Evolutionary conservation across 129 eudicot genomes (phyloP).

Genomic region (Artemisia tridentata): DNA sequence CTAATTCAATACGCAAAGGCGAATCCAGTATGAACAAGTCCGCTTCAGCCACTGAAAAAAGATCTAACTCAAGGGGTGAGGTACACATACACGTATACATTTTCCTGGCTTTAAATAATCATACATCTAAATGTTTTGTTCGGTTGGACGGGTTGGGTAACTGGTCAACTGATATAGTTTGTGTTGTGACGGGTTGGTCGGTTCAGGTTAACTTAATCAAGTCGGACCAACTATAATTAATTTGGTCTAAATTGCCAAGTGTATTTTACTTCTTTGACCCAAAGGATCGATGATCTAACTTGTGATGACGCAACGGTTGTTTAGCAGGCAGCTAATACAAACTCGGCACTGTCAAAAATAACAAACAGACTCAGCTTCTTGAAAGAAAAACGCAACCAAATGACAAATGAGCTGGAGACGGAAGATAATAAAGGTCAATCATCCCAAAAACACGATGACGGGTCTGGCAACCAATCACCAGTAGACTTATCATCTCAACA

Average conservation of each 20-base stretch:
- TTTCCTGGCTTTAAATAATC: neutral
- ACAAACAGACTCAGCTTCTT: slow-evolving; percentile 81
- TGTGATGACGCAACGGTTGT: neutral
- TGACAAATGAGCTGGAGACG: slow-evolving; percentile 58
- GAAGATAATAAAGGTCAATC: slow-evolving; percentile 48
- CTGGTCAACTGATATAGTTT: too few relatives aligned
- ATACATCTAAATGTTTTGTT: too few relatives aligned
- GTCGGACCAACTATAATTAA: neutral
- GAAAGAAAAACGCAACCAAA: slow-evolving; percentile 70
- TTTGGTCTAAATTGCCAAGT: neutral
- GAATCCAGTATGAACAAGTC: slow-evolving; percentile 41
- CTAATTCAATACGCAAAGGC: slow-evolving; percentile 33
- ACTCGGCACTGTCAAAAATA: slow-evolving; percentile 73
- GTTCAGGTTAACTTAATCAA: too few relatives aligned
- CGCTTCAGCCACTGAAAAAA: slow-evolving; percentile 40
- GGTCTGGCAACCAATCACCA: slow-evolving; percentile 38
- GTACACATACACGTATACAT: slow-evolving; percentile 30
- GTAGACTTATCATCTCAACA: slow-evolving; percentile 30
- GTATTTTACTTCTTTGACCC: neutral
- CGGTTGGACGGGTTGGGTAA: too few relatives aligned
- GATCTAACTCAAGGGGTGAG: slow-evolving; percentile 62
- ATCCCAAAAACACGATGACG: slow-evolving; percentile 23
- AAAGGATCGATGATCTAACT: slow-evolving; percentile 8
- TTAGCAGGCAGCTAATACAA: slow-evolving; percentile 55
- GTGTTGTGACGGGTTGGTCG: too few relatives aligned